phyloP scores from a whole-genome alignment of 176 grass and related monocot genomes.

The Zoysia pacifica region DNA sequence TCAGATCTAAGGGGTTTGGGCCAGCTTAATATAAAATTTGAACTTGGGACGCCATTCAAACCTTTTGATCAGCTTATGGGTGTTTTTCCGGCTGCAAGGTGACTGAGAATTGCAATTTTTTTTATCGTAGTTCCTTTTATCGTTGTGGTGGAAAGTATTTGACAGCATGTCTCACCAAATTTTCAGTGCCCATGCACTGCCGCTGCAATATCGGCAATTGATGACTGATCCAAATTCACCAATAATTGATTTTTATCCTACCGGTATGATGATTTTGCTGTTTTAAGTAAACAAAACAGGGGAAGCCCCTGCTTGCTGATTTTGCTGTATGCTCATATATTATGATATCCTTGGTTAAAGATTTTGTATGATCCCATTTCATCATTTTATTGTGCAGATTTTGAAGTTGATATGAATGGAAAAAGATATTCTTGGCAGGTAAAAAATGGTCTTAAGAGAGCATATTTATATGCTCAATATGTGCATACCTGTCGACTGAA shows the following conservation, averaged over 20 bases:
- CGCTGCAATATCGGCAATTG: conserved; percentile 71
- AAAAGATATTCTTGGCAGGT: conserved; percentile 99
- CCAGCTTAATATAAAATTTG: conserved; percentile 69
- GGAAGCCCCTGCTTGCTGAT: neutral
- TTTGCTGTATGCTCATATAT: neutral
- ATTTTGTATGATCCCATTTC: conserved; percentile 11
- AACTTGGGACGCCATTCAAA: conserved; percentile 86
- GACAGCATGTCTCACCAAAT: conserved; percentile 34
- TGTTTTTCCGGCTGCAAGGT: conserved; percentile 99
- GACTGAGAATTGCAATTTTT: conserved; percentile 12
- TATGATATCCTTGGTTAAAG: conserved; percentile 13
- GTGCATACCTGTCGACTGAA: conserved; percentile 35
- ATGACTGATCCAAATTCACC: conserved; percentile 78
- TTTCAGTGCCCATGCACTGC: conserved; percentile 89
- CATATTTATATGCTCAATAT: conserved; percentile 29
- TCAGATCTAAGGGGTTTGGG: conserved; percentile 83
- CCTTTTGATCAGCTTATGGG: conserved; percentile 99
- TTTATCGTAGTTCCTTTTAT: conserved; percentile 20
- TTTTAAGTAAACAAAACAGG: too few species aligned
- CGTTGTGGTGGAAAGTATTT: conserved; percentile 13
- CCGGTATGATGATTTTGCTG: conserved; percentile 54
- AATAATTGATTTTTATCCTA: conserved; percentile 98
- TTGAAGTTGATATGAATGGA: conserved; percentile 99
- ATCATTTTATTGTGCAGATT: conserved; percentile 60
- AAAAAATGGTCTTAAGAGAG: conserved; percentile 20